Conservation (phyloP, 2,329 filamentous ascomycete species). For the Emmonsiellopsis sp. region DNA sequence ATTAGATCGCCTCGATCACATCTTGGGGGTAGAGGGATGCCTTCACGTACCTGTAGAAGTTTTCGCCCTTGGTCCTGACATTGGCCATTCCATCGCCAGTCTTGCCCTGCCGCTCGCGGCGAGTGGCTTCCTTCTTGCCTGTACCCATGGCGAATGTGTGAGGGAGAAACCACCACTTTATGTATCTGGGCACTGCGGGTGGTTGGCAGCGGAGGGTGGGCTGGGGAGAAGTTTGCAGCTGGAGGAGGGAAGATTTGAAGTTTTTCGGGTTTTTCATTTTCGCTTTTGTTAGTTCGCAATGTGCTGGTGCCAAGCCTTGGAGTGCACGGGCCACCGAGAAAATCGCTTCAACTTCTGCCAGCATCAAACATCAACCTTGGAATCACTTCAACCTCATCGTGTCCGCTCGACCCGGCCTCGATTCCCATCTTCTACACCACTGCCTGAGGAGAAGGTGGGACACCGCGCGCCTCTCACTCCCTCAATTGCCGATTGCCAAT, state of each 20-base stretch:
- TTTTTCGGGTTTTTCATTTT: constrained; percentile 21
- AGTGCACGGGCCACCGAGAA: constrained; percentile 10
- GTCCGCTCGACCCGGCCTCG: neutral
- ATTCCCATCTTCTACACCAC: neutral
- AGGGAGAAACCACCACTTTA: constrained; percentile 8
- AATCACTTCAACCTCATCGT: neutral
- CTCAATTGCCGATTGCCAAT: neutral
- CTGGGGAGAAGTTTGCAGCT: constrained; percentile 19
- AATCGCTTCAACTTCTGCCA: constrained; percentile 4
- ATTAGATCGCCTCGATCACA: constrained; percentile 5
- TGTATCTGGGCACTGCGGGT: neutral
- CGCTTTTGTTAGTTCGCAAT: constrained; percentile 2
- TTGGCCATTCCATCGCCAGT: constrained; percentile 79
- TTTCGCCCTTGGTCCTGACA: constrained; percentile 90
- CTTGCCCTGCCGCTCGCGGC: constrained; percentile 78
- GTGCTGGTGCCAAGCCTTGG: constrained; percentile 7
- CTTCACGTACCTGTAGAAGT: constrained; percentile 74
- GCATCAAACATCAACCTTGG: too few species aligned
- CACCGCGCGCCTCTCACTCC: neutral
- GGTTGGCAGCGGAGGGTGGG: constrained; percentile 10
- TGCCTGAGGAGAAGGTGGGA: neutral
- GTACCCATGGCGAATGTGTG: constrained; percentile 58
- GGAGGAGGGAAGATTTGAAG: constrained; percentile 17
- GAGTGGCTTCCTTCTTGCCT: constrained; percentile 80
- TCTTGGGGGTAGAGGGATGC: neutral